Conservation (phyloP, 306 rosid species). For the Betula pendula region DNA sequence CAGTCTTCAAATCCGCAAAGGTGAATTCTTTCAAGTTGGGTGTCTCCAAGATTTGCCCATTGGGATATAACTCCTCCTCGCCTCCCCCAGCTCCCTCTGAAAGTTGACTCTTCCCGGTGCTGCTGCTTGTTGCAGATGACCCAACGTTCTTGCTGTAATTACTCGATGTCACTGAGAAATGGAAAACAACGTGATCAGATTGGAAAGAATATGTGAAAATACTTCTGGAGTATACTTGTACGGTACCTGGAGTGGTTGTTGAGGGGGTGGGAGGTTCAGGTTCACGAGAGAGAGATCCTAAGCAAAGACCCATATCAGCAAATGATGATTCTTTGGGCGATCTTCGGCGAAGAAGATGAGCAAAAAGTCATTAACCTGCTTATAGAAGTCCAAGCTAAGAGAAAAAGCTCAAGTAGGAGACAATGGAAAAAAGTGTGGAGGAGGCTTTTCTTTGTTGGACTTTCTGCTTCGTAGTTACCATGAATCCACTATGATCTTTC, state of each 20-base stretch:
- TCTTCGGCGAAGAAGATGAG: background rate
- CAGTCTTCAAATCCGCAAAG: conserved; percentile 57
- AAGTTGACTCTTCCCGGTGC: conserved; percentile 50
- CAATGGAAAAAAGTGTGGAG: background rate
- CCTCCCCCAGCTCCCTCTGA: conserved; percentile 56
- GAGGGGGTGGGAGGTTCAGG: conserved; percentile 19
- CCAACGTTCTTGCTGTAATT: conserved; percentile 34
- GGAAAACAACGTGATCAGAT: background rate
- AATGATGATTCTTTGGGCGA: background rate
- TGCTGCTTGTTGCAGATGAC: conserved; percentile 53
- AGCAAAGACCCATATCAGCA: conserved; percentile 64
- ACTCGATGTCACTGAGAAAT: conserved; percentile 45
- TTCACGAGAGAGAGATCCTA: conserved; percentile 32
- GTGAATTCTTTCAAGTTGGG: conserved; percentile 63
- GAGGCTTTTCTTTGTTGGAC: background rate
- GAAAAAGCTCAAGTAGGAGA: too few species aligned
- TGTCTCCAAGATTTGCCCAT: conserved; percentile 49
- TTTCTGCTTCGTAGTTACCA: background rate
- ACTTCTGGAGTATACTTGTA: conserved; percentile 51
- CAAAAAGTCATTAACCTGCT: background rate
- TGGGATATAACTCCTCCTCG: conserved; percentile 20
- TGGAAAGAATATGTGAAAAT: too few species aligned
- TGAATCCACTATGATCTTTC: background rate
- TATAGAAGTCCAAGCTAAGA: background rate
- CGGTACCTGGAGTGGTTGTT: conserved; percentile 49